phyloP scores from a whole-genome alignment of 805 yeast species.

The Kluyveromyces starmeri region DNA sequence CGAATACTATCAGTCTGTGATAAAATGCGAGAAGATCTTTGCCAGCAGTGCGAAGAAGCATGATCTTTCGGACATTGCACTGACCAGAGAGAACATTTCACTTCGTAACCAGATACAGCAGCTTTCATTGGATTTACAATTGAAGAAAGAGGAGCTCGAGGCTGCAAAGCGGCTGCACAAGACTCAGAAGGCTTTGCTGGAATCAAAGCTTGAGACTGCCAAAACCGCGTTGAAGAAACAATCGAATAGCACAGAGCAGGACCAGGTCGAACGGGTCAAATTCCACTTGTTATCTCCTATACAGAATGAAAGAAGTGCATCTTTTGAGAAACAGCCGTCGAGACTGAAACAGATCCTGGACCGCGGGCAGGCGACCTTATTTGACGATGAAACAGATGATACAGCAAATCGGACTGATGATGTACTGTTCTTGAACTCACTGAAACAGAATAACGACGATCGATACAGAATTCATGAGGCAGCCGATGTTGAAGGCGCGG shows the following conservation, averaged over 20 bases:
- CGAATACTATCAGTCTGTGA: constrained; percentile 23
- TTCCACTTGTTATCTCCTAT: constrained; percentile 23
- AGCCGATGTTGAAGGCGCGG: background rate
- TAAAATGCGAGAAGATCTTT: constrained; percentile 22
- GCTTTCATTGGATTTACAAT: constrained; percentile 27
- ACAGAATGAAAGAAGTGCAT: background rate
- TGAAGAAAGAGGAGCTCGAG: constrained; percentile 25
- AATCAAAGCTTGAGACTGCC: constrained; percentile 29
- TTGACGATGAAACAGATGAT: constrained; percentile 13
- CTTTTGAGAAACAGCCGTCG: constrained; percentile 12
- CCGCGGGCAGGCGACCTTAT: constrained; percentile 17
- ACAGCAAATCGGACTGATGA: constrained; percentile 15
- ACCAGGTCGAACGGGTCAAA: constrained; percentile 9
- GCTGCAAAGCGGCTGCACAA: constrained; percentile 26
- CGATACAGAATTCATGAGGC: background rate
- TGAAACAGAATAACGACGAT: constrained; percentile 9
- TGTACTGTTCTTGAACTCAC: constrained; percentile 12
- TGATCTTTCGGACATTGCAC: constrained; percentile 9
- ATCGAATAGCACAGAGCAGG: constrained; percentile 9
- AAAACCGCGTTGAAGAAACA: constrained; percentile 23
- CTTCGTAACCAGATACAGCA: constrained; percentile 30
- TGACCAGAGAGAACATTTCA: constrained; percentile 25
- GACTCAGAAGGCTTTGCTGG: constrained; percentile 28
- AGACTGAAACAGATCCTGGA: constrained; percentile 17
- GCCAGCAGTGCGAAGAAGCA: constrained; percentile 6